phyloP scores from a whole-genome alignment of 345 rosid genomes.

The Salix arbutifolia region DNA sequence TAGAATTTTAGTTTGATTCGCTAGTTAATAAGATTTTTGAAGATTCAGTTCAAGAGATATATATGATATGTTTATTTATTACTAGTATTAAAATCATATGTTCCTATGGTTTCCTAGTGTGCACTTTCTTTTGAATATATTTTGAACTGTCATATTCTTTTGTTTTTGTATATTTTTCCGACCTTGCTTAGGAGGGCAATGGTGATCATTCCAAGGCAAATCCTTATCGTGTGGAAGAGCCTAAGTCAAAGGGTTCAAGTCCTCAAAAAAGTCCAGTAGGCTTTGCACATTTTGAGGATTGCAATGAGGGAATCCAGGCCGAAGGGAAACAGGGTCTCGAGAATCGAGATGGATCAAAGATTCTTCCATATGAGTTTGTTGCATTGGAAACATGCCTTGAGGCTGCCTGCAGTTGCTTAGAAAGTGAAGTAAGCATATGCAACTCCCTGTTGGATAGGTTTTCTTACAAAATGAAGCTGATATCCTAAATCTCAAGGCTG shows the following conservation, averaged over 20 bases:
- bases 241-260: conserved; percentile 27
- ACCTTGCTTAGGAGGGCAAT: conserved; percentile 46
- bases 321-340: conserved; percentile 59
- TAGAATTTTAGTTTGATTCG: not conserved
- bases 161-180: not conserved
- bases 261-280: conserved; percentile 28
- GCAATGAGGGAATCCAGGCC: conserved; percentile 36
- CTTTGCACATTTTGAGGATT: conserved; percentile 27
- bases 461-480: conserved; percentile 43
- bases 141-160: not conserved
- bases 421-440: conserved; percentile 41
- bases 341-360: conserved; percentile 50
- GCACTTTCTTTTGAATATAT: not conserved
- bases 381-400: conserved; percentile 70
- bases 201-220: conserved; percentile 41
- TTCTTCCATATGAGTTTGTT: conserved; percentile 67
- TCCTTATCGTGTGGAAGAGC: conserved; percentile 40
- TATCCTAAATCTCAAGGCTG: not conserved
- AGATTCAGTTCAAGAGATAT: not conserved
- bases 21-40: not conserved
- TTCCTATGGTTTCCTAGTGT: not conserved
- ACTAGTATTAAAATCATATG: not conserved
- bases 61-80: too few relatives aligned
- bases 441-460: not conserved
- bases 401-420: conserved; percentile 66